phyloP scores from a whole-genome alignment of 345 rosid genomes.

The Laguncularia racemosa region DNA sequence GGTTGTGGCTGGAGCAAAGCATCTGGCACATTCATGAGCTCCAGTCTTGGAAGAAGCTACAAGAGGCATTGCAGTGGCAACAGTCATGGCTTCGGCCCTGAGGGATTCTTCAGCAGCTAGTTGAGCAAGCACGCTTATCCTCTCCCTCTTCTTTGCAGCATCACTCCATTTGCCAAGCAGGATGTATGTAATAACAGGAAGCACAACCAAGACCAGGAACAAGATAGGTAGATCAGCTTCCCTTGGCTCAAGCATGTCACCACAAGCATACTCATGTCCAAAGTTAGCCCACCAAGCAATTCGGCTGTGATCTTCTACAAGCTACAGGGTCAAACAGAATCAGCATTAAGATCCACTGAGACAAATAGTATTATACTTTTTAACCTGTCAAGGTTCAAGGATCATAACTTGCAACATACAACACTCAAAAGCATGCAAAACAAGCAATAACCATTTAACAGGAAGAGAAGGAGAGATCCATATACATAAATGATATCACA shows the following conservation, averaged over 20 bases:
- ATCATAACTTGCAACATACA: background rate
- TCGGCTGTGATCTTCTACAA: background rate
- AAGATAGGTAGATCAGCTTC: conserved; percentile 71
- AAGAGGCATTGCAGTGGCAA: conserved; percentile 28
- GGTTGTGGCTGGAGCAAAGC: conserved; percentile 64
- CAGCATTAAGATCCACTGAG: background rate
- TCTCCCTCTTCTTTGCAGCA: conserved; percentile 49
- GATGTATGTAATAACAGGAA: conserved; percentile 66
- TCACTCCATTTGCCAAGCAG: conserved; percentile 90
- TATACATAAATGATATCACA: no score
- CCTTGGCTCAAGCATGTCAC: conserved; percentile 95
- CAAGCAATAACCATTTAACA: no score
- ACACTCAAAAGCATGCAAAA: no score
- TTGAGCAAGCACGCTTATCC: conserved; percentile 55
- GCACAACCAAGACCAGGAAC: conserved; percentile 76
- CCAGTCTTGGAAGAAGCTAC: conserved; percentile 36
- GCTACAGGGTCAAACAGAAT: background rate
- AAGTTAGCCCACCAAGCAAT: no score
- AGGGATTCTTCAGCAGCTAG: conserved; percentile 76
- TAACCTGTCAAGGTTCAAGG: conserved; percentile 1
- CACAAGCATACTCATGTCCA: conserved; percentile 72
- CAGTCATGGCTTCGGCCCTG: conserved; percentile 44
- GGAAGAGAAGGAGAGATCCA: no score
- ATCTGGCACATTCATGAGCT: conserved; percentile 57
- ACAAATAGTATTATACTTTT: background rate